Percentiles rank a stretch among this genome's conserved stretches.
These are phyloP conservation scores for Lojkania enalia DNA, from an alignment of 2,329 filamentous ascomycete species.

Conservation along the genomic window DNA sequence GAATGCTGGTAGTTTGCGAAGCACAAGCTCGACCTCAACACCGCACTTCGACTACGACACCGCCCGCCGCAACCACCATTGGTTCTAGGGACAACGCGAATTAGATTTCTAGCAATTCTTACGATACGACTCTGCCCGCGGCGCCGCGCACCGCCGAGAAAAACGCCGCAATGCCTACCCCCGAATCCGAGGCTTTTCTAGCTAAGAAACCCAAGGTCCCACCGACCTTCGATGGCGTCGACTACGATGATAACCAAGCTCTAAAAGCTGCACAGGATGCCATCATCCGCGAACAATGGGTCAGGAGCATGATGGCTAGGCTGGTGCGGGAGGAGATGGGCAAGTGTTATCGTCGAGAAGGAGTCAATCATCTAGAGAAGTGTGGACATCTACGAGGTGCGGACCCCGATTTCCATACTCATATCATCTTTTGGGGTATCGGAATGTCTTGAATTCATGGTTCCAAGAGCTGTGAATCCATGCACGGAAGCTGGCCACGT, in stretches of 20 bases:
- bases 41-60: not conserved
- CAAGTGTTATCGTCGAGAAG: conserved; percentile 83
- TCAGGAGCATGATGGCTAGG: conserved; percentile 84
- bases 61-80: not conserved
- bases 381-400: conserved; percentile 80
- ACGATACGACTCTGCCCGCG: not conserved
- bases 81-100: not conserved
- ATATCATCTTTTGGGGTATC: too few species aligned
- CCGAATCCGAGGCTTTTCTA: conserved; percentile 80
- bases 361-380: conserved; percentile 87
- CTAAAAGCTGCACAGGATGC: conserved; percentile 83
- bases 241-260: conserved; percentile 79
- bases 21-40: not conserved
- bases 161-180: conserved; percentile 69
- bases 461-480: too few species aligned
- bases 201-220: conserved; percentile 81
- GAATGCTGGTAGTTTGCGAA: too few species aligned
- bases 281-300: conserved; percentile 84
- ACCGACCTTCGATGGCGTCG: conserved; percentile 82
- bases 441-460: too few species aligned
- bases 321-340: conserved; percentile 80
- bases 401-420: conserved; percentile 41
- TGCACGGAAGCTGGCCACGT: too few species aligned
- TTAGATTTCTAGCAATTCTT: not conserved
- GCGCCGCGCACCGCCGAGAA: conserved; percentile 6